Evolutionary conservation across 257 asterid genomes (phyloP).

Genomic region (Craterostigma plantagineum): DNA sequence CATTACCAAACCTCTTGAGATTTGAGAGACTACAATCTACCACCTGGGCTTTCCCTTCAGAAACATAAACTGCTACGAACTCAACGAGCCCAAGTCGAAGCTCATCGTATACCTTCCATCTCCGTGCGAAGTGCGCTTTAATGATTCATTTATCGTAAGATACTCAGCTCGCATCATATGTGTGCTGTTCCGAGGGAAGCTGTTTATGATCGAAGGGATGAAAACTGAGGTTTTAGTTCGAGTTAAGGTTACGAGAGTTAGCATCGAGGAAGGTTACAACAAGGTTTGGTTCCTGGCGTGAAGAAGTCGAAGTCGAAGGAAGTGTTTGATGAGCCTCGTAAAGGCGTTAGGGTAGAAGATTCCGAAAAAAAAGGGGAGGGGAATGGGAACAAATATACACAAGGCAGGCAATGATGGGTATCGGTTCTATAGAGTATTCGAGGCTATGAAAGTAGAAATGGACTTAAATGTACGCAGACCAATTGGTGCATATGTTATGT

Average conservation of each 20-base stretch:
- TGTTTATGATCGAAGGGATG: slow-evolving; percentile 68
- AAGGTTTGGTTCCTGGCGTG: slow-evolving; percentile 86
- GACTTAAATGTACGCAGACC: too few species aligned
- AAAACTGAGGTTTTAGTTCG: slow-evolving; percentile 75
- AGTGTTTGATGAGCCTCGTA: slow-evolving; percentile 33
- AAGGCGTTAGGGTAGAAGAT: slow-evolving; percentile 43
- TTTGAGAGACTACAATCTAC: slow-evolving; percentile 75
- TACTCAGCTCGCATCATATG: slow-evolving; percentile 66
- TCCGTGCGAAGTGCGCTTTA: slow-evolving; percentile 63
- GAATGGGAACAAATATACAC: too few species aligned
- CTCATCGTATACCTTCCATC: slow-evolving; percentile 60
- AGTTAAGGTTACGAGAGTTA: slow-evolving; percentile 55
- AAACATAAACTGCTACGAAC: slow-evolving; percentile 72
- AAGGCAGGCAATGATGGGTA: too few species aligned
- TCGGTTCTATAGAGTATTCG: too few species aligned
- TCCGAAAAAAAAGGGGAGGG: slow-evolving; percentile 31
- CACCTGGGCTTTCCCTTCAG: slow-evolving; percentile 70
- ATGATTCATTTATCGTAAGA: slow-evolving; percentile 59
- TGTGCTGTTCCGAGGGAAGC: slow-evolving; percentile 68
- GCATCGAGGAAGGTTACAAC: slow-evolving; percentile 46
- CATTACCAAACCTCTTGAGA: slow-evolving; percentile 59
- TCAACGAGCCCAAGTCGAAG: slow-evolving; percentile 43
- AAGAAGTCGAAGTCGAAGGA: slow-evolving; percentile 77
- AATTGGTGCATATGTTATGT: too few species aligned
- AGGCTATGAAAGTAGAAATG: too few species aligned